A percentile compares a stretch with the other conserved stretches of the same genome.
Evolutionary conservation across 1,284 basidiomycete species (phyloP).

Genomic region (Cryptococcus sp.): DNA sequence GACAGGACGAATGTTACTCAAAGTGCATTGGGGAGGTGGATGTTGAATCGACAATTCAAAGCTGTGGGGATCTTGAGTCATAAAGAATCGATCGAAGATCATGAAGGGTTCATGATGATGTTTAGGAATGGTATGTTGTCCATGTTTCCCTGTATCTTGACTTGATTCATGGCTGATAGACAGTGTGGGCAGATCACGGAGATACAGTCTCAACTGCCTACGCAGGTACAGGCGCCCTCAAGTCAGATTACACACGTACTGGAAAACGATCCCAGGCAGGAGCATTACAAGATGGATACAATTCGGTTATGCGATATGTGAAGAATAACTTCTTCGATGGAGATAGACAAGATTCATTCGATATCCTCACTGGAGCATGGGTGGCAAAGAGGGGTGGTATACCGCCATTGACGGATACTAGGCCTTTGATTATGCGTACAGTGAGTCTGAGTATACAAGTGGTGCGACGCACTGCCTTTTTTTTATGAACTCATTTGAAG

Average conservation of each 20-base stretch:
- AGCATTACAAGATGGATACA: constrained; percentile 77
- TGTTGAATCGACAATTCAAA: constrained; percentile 72
- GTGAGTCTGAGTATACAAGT: too few relatives aligned
- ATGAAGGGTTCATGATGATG: constrained; percentile 70
- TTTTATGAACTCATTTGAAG: background rate
- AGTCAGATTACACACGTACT: constrained; percentile 94
- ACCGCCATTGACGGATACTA: constrained; percentile 68
- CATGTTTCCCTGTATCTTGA: background rate
- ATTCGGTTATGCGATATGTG: constrained; percentile 80
- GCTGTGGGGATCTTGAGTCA: constrained; percentile 64
- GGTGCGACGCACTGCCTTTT: too few relatives aligned
- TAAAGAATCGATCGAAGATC: constrained; percentile 69
- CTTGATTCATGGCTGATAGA: constrained; percentile 5
- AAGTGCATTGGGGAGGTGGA: constrained; percentile 78
- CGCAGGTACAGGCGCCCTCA: constrained; percentile 90
- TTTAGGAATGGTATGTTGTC: constrained; percentile 78
- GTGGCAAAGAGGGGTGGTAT: constrained; percentile 65
- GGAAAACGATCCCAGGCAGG: constrained; percentile 82
- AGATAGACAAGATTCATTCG: constrained; percentile 84
- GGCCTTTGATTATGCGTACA: constrained; percentile 74
- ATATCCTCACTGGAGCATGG: constrained; percentile 91
- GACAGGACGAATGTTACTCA: constrained; percentile 98
- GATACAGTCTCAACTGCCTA: constrained; percentile 89
- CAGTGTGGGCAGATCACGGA: constrained; percentile 98
- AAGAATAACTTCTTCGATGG: constrained; percentile 99